Evolutionary conservation across 495 filamentous ascomycete species (phyloP), one percentile per base, ranked within the genome.

Genomic region (Podospora tetraspora): DNA sequence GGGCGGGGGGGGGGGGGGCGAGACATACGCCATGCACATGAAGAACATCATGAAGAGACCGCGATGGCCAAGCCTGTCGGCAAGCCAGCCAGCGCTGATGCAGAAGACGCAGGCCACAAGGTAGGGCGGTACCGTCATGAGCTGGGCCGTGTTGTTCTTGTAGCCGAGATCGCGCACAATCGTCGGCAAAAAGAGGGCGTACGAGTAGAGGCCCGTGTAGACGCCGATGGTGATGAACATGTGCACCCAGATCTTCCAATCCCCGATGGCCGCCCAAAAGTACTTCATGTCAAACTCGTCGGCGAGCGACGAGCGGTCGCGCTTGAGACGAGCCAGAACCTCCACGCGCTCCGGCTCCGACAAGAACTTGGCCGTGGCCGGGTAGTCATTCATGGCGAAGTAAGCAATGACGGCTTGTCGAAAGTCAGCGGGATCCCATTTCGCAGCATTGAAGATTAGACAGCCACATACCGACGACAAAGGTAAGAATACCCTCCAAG

Each of bases 311-410:
- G 93, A 91, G 69, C 90, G 80, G 72, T 96, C 92, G 21, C 76
- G 79, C 34, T 86, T 86, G 64, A 96, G 80, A 1, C 93, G 83
- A 4, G 84, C 81, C 34, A 87, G 70, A 0, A 94, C 90, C 13
- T 91, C 85, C n/a, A 80, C 78, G 25, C 88, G 85, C 70, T 96
- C 92, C 10, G 79, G 78, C 1, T 82, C 79, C 4, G 82, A 84
- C 43, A 96, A 82, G 74, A 95, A 96, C n/a, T 72, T 85, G 43
- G 92, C 92, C 34, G 87, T 81, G 65, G 89, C 87, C 0, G 93
- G 92, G 73, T 93, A 96, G 71, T 96, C 91, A 68, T 89, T 84
- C 27, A 96, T 91, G 76, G 88, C 81, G 84, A 84, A 90, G 77
- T 88, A 92, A 10, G 87, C 89, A 3, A 82, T 76, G 5, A 90